Percentiles rank a stretch among this genome's conserved stretches.
phyloP scores from a whole-genome alignment of 192 early-diverging fungal genomes.

The Backusella mclennaniae region DNA sequence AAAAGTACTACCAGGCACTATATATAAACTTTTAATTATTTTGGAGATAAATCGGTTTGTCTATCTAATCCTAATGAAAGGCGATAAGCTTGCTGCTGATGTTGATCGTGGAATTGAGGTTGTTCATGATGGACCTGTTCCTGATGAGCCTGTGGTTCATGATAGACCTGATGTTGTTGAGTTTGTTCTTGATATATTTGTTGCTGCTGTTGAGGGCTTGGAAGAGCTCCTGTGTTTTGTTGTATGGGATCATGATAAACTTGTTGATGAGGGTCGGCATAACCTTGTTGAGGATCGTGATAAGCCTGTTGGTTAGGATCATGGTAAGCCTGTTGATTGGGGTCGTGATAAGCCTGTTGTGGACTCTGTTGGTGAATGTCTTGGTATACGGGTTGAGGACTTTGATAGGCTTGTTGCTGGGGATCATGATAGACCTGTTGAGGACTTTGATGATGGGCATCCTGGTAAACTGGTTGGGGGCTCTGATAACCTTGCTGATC shows the following conservation, averaged over 20 bases:
- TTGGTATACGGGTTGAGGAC: neutral
- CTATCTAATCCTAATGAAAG: neutral
- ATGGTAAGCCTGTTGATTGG: neutral
- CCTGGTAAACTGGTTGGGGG: neutral
- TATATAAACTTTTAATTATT: neutral
- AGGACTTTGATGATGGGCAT: neutral
- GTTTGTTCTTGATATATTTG: neutral
- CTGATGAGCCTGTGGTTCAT: neutral
- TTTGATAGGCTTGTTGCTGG: neutral
- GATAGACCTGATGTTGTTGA: neutral
- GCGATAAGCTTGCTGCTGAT: neutral
- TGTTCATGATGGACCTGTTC: neutral
- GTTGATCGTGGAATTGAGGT: neutral
- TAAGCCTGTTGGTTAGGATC: neutral
- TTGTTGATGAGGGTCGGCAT: neutral
- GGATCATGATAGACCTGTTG: neutral
- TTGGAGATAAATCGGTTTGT: slow-evolving; percentile 7
- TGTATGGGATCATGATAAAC: neutral
- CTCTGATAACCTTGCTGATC: neutral
- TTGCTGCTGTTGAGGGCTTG: neutral
- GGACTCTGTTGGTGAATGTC: neutral
- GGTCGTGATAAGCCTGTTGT: neutral
- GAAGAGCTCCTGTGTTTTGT: neutral
- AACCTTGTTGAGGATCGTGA: neutral
- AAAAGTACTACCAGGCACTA: slow-evolving; percentile 6